phyloP scores from a whole-genome alignment of 1,139 yeast genomes.

The Candida mesenterica region DNA sequence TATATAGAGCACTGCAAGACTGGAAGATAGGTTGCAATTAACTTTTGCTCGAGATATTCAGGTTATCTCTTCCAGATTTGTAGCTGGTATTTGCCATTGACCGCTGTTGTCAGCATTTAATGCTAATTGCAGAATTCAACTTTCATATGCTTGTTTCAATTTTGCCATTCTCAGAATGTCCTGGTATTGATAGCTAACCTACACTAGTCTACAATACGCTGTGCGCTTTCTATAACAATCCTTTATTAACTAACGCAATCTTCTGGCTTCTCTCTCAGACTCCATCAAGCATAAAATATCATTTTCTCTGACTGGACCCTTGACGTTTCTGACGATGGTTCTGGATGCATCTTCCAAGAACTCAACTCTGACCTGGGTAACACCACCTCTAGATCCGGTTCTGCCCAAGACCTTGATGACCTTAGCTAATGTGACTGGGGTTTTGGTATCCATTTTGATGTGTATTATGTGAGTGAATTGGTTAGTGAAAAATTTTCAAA shows the following conservation, averaged over 20 bases:
- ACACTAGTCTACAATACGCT: too few species aligned
- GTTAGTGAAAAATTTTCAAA: not conserved
- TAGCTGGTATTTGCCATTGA: too few species aligned
- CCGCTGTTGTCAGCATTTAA: too few species aligned
- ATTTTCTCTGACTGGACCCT: constrained; percentile 99
- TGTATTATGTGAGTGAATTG: not conserved
- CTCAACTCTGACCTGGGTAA: constrained; percentile 99
- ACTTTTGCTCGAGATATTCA: too few species aligned
- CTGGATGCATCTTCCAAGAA: constrained; percentile 98
- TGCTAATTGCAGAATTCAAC: too few species aligned
- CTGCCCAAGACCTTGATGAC: constrained; percentile 99
- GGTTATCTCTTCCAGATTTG: too few species aligned
- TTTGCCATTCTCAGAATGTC: too few species aligned
- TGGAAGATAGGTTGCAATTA: too few species aligned
- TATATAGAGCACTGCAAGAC: too few species aligned
- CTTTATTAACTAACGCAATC: constrained; percentile 43
- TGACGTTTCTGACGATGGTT: constrained; percentile 99
- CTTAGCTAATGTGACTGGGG: constrained; percentile 99
- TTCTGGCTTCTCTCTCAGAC: constrained; percentile 99
- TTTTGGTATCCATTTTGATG: constrained; percentile 61
- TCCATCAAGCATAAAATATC: constrained; percentile 99
- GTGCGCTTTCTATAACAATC: too few species aligned
- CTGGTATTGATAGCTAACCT: too few species aligned
- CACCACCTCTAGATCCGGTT: constrained; percentile 99
- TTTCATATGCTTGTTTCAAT: too few species aligned